phyloP scores from a whole-genome alignment of 257 asterid genomes.

The Solanum sparsipilum region DNA sequence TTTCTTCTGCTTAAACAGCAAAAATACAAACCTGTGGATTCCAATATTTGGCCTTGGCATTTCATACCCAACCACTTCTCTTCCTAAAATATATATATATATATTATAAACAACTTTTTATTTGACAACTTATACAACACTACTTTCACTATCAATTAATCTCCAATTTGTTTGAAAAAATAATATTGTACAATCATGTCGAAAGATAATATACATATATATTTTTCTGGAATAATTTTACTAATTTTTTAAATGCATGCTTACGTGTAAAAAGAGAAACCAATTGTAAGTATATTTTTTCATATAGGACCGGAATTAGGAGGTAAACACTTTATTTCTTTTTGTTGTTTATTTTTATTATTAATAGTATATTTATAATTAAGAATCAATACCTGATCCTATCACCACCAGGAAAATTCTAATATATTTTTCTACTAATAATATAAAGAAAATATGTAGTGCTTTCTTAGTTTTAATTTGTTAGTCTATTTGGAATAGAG shows the following conservation, averaged over 20 bases:
- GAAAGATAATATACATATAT: too few relatives aligned
- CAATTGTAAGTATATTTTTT: neutral
- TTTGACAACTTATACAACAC: neutral
- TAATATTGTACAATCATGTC: neutral
- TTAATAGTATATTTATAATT: neutral
- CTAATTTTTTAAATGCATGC: neutral
- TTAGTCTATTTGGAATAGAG: neutral
- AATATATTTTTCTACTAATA: neutral
- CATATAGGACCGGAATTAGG: neutral
- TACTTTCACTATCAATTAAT: too few relatives aligned
- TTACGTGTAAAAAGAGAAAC: neutral
- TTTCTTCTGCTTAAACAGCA: conserved; percentile 60
- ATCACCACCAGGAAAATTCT: neutral
- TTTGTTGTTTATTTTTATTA: neutral
- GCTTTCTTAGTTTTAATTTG: neutral
- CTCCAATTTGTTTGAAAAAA: neutral
- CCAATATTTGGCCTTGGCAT: conserved; percentile 84
- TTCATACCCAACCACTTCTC: conserved; percentile 62
- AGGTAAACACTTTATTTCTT: neutral
- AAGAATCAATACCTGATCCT: neutral
- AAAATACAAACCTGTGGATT: conserved; percentile 65
- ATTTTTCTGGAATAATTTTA: neutral
- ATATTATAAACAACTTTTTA: neutral
- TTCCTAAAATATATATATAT: conserved; percentile 27
- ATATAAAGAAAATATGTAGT: neutral